Percentiles rank a stretch among this genome's conserved stretches.
These are phyloP conservation scores for Teratosphaeria destructans DNA, from an alignment of 2,329 filamentous ascomycete species.

Conservation along the genomic window DNA sequence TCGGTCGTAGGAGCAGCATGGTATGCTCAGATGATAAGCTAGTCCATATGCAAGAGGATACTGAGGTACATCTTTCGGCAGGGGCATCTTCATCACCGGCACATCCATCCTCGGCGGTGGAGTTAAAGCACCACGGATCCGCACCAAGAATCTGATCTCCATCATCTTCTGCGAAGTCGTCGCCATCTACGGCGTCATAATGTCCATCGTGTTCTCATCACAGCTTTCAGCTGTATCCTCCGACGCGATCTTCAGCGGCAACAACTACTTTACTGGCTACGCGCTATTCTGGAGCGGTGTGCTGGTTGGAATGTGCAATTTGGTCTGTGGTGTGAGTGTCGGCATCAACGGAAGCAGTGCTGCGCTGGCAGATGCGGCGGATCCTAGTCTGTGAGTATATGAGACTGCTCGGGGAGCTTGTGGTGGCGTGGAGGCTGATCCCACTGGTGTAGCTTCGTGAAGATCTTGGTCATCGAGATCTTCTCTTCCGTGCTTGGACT, in stretches of 20 bases:
- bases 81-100: slow-evolving; percentile 98
- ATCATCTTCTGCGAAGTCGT: slow-evolving; percentile 99
- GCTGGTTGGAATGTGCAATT: slow-evolving; percentile 89
- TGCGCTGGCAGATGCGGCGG: slow-evolving; percentile 88
- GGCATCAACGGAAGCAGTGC: slow-evolving; percentile 97
- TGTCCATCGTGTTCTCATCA: slow-evolving; percentile 95
- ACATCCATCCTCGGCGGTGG: slow-evolving; percentile 94
- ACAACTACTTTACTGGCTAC: slow-evolving; percentile 88
- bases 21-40: slow-evolving; percentile 37
- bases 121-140: slow-evolving; percentile 92
- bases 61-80: slow-evolving; percentile 29
- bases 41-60: slow-evolving; percentile 10
- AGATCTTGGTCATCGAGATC: slow-evolving; percentile 97
- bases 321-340: slow-evolving; percentile 91
- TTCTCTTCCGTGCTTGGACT: slow-evolving; percentile 96
- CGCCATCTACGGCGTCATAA: slow-evolving; percentile 99
- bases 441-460: slow-evolving; percentile 64
- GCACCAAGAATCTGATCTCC: slow-evolving; percentile 98
- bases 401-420: not conserved
- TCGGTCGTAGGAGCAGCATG: slow-evolving; percentile 97
- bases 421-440: slow-evolving; percentile 4
- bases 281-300: slow-evolving; percentile 93
- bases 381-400: slow-evolving; percentile 66
- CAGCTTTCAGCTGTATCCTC: slow-evolving; percentile 61
- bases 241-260: slow-evolving; percentile 58